Evolutionary conservation across 305 asterid genomes (phyloP), one percentile per base, ranked within the genome.

Genomic region (Fraxinus albicans): DNA sequence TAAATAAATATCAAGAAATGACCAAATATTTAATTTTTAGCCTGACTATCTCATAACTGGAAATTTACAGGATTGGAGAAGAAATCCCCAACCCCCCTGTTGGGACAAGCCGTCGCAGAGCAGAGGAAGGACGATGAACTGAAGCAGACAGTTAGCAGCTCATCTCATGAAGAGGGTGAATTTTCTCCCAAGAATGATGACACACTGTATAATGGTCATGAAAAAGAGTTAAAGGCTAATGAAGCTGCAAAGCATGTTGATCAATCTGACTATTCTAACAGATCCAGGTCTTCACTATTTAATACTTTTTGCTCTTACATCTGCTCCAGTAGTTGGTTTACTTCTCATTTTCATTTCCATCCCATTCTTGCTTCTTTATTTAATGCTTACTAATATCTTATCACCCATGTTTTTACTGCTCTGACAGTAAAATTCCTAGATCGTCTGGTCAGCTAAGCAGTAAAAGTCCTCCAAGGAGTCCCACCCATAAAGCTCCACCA

Each of bases 81-180:
- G 80, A 90, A 77, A 75, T 72, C 82, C 9, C 76, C 89, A 27
- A 55, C 67, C 78, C 86, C 85, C 79, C 80, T 74, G 85, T 13
- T 65, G 79, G 86, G 82, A 77, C 76, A 77, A 79, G 79, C 76
- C 34, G 85, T 86, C 42, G 44, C 63, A 58, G 89, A 84, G 80
- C 88, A 67, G 86, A 84, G 25, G 25, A 58, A 87, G 83, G 87
- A 77, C 53, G 87, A 80, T 82, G 83, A 84, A 77, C 35, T 77
- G 79, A 86, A 80, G 84, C 79, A 33, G 69, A 80, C 23, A 13
- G 86, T 79, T 73, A 90, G 78, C 23, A 82, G 86, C 70, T 78
- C 90, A 7, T 83, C 90, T 60, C 90, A 82, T 38, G 95, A 91
- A 86, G 93, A 95, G 85, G 92, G 91, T 73, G 95, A 89, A 85